A percentile compares a stretch with the other conserved stretches of the same genome.
Evolutionary conservation across 2,329 filamentous ascomycete genomes (phyloP).

Genomic region (Aspergillus melleus): DNA sequence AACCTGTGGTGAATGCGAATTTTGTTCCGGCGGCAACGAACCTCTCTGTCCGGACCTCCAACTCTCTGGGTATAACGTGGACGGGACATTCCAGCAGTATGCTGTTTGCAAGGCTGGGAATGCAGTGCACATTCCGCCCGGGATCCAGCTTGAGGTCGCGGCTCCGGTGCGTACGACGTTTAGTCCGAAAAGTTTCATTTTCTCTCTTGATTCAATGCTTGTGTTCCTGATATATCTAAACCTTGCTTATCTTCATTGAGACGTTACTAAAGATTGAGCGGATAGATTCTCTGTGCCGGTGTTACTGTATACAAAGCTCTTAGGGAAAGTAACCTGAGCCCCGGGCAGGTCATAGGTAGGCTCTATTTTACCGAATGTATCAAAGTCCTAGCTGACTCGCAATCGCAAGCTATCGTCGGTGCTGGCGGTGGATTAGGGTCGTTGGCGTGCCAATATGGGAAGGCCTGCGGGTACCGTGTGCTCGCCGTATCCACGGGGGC

Average conservation of each 20-base stretch:
- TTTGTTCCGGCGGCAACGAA: no score
- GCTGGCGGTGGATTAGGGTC: slow-evolving; percentile 81
- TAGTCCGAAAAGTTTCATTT: neutral
- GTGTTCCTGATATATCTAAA: no score
- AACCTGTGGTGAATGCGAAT: no score
- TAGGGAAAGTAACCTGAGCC: slow-evolving; percentile 74
- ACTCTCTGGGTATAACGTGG: no score
- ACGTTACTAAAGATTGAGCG: neutral
- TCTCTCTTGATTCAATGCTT: no score
- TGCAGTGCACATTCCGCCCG: slow-evolving; percentile 77
- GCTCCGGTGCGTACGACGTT: slow-evolving; percentile 51
- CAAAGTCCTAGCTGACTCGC: no score
- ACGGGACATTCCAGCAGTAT: no score
- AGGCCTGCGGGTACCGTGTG: slow-evolving; percentile 79
- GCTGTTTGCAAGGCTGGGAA: slow-evolving; percentile 69
- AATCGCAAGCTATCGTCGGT: slow-evolving; percentile 68
- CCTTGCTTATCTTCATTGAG: no score
- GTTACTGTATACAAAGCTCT: slow-evolving; percentile 88
- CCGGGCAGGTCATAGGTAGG: slow-evolving; percentile 62
- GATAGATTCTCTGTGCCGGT: slow-evolving; percentile 71
- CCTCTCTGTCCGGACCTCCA: no score
- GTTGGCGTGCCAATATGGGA: slow-evolving; percentile 82
- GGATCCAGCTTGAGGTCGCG: slow-evolving; percentile 72
- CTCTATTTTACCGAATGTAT: neutral
- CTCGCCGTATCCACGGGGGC: slow-evolving; percentile 81